Conservation (phyloP, 2,329 filamentous ascomycete species). For the Penicillium corylophilum region DNA sequence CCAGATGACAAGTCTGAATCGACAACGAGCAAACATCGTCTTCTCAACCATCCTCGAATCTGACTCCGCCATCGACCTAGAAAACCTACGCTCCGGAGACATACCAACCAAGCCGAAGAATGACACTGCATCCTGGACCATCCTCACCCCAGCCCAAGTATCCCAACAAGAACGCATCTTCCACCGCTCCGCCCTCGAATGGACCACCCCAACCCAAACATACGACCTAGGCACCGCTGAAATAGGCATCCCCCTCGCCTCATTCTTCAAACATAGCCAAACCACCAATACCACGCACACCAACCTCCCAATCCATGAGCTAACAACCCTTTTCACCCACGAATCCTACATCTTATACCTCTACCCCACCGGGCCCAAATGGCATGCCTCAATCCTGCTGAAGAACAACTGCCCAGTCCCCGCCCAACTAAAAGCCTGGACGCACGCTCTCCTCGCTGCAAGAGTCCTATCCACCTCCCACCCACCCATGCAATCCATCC, state of each 20-base stretch:
- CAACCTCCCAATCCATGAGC: slow-evolving; percentile 44
- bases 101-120: background rate
- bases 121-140: background rate
- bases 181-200: slow-evolving; percentile 65
- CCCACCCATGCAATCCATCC: background rate
- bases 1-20: slow-evolving; percentile 78
- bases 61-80: slow-evolving; percentile 20
- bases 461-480: slow-evolving; percentile 16
- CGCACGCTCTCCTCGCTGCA: slow-evolving; percentile 57
- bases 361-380: slow-evolving; percentile 18
- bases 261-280: slow-evolving; percentile 27
- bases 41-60: slow-evolving; percentile 57
- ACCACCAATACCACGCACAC: slow-evolving; percentile 21
- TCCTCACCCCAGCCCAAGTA: slow-evolving; percentile 64
- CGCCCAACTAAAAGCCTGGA: slow-evolving; percentile 62
- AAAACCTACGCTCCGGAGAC: background rate
- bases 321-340: slow-evolving; percentile 53
- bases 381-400: slow-evolving; percentile 59
- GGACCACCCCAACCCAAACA: slow-evolving; percentile 26
- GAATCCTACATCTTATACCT: slow-evolving; percentile 64
- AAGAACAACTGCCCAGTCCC: slow-evolving; percentile 56
- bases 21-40: slow-evolving; percentile 79
- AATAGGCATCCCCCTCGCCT: slow-evolving; percentile 52
- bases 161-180: slow-evolving; percentile 60
- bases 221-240: slow-evolving; percentile 51